Percentiles rank a stretch among this genome's conserved stretches.
phyloP scores from a whole-genome alignment of 2,329 filamentous ascomycete genomes.

The Fonsecaea multimorphosa region DNA sequence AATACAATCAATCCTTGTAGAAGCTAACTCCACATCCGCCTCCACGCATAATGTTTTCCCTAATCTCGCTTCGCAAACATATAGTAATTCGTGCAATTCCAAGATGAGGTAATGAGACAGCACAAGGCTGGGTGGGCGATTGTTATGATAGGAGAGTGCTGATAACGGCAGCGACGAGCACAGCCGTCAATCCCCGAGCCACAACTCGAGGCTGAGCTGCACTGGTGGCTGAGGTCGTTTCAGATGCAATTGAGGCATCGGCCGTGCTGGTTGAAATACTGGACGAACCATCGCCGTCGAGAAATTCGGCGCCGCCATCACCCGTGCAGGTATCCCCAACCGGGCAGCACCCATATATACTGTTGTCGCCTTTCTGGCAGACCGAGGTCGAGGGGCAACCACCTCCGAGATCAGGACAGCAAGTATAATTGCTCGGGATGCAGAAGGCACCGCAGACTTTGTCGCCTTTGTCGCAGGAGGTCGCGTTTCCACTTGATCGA shows the following conservation, averaged over 20 bases:
- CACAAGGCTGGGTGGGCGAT: neutral
- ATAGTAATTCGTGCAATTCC: neutral
- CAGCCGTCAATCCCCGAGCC: conserved; percentile 7
- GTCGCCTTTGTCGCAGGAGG: conserved; percentile 27
- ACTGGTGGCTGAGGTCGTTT: conserved; percentile 16
- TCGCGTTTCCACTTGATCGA: conserved; percentile 27
- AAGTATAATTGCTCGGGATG: conserved; percentile 36
- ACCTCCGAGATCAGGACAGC: conserved; percentile 36
- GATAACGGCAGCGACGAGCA: conserved; percentile 21
- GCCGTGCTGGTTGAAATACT: conserved; percentile 2
- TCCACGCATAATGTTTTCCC: neutral
- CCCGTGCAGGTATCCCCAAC: conserved; percentile 32
- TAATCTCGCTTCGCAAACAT: neutral
- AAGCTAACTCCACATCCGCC: neutral
- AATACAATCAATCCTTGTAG: neutral
- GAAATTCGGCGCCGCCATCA: conserved; percentile 33
- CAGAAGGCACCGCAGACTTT: conserved; percentile 37
- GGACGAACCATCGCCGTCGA: conserved; percentile 18
- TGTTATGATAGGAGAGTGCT: conserved; percentile 12
- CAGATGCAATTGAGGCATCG: conserved; percentile 1
- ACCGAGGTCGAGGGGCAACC: conserved; percentile 30
- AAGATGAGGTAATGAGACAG: neutral
- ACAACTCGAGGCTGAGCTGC: conserved; percentile 20
- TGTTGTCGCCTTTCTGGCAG: conserved; percentile 35
- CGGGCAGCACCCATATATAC: conserved; percentile 36